These are phyloP conservation scores for Berberis thunbergii DNA, from an alignment of 164 flowering plant genomes.

Conservation along the genomic window DNA sequence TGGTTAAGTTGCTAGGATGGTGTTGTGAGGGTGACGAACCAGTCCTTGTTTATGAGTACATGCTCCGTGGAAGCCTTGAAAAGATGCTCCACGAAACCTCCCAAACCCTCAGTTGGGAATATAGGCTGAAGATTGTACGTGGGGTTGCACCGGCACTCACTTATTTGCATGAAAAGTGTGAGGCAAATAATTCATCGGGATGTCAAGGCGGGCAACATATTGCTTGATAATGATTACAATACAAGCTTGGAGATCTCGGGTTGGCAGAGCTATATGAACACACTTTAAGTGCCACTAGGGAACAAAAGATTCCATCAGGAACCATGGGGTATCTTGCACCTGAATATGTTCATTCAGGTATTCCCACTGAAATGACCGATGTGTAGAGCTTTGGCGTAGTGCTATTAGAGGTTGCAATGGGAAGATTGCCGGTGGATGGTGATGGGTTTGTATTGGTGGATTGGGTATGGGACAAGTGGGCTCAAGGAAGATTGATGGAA, in stretches of 20 bases:
- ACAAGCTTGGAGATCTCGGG: slow-evolving; percentile 80
- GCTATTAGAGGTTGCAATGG: slow-evolving; percentile 58
- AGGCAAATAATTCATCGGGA: slow-evolving; percentile 74
- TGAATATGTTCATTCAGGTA: slow-evolving; percentile 55
- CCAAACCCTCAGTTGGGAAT: slow-evolving; percentile 35
- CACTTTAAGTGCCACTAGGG: slow-evolving; percentile 16
- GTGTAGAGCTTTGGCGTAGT: slow-evolving; percentile 79
- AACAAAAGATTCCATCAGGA: slow-evolving; percentile 56
- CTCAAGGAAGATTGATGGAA: slow-evolving; percentile 28
- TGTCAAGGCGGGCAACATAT: slow-evolving; percentile 66
- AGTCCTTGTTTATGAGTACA: slow-evolving; percentile 61
- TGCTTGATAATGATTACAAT: slow-evolving; percentile 59
- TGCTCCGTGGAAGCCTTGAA: slow-evolving; percentile 68
- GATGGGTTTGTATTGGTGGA: slow-evolving; percentile 36
- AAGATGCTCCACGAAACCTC: slow-evolving; percentile 30
- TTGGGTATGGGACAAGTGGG: slow-evolving; percentile 57
- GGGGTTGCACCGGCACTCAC: slow-evolving; percentile 69
- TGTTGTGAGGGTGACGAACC: slow-evolving; percentile 57
- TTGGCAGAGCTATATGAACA: slow-evolving; percentile 57
- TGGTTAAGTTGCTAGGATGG: slow-evolving; percentile 80
- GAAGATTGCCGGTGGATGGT: slow-evolving; percentile 39
- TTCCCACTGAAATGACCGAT: slow-evolving; percentile 53
- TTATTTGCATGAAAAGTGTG: slow-evolving; percentile 76
- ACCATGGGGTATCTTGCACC: slow-evolving; percentile 85
- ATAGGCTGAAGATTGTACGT: slow-evolving; percentile 35